A percentile compares a stretch with the other conserved stretches of the same genome.
Evolutionary conservation across 257 asterid species (phyloP).

Genomic region (Apocynum venetum): DNA sequence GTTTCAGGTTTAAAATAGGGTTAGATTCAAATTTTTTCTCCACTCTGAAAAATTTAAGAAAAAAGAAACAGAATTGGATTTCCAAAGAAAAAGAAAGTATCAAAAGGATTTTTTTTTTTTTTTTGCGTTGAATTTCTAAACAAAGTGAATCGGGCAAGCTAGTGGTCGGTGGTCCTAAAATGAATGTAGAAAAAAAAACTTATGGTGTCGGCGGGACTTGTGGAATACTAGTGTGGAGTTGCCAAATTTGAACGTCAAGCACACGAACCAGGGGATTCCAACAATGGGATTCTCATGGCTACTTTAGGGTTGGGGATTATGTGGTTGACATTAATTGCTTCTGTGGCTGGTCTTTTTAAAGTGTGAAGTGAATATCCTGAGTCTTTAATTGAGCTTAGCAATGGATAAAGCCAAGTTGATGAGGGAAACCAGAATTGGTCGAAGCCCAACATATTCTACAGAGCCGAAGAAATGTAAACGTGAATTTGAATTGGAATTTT

Average conservation of each 20-base stretch:
- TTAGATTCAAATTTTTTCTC: no score
- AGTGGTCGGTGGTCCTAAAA: neutral
- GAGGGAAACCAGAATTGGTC: neutral
- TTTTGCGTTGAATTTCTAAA: neutral
- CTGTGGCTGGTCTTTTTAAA: neutral
- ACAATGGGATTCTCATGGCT: slow-evolving; percentile 12
- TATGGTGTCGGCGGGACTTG: neutral
- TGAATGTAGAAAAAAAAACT: neutral
- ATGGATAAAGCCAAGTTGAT: neutral
- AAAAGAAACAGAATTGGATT: neutral
- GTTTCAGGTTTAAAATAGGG: no score
- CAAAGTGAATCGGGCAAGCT: neutral
- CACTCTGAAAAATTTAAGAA: no score
- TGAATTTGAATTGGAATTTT: no score
- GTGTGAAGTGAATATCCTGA: neutral
- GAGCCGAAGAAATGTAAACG: no score
- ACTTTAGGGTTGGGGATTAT: neutral
- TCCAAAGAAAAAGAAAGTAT: neutral
- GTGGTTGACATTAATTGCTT: slow-evolving; percentile 14
- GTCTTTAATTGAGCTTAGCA: neutral
- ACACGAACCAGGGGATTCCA: slow-evolving; percentile 3
- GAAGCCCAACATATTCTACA: neutral
- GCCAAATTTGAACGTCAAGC: slow-evolving; percentile 20
- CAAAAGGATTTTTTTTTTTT: neutral
- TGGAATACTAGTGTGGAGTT: neutral